A percentile compares a stretch with the other conserved stretches of the same genome.
phyloP scores from a whole-genome alignment of 1,284 basidiomycete genomes.

The Ganoderma leucocontextum region DNA sequence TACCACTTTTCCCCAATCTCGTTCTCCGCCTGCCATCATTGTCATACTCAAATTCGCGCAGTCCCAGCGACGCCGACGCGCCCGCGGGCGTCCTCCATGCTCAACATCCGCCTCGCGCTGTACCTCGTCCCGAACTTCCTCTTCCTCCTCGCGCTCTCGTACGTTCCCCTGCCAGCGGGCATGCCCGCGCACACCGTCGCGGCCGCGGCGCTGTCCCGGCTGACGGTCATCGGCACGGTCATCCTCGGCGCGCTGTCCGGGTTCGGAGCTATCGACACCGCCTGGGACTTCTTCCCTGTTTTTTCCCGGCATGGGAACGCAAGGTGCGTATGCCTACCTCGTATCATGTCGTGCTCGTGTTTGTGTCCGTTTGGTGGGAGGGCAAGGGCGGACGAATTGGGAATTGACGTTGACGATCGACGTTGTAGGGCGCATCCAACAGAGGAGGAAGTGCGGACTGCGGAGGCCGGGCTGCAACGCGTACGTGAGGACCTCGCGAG shows the following conservation, averaged over 20 bases:
- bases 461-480: conserved; percentile 60
- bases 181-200: conserved; percentile 52
- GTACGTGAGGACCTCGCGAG: conserved; percentile 58
- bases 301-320: conserved; percentile 32
- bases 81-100: conserved; percentile 39
- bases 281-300: conserved; percentile 58
- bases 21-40: too few species aligned
- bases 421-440: conserved; percentile 46
- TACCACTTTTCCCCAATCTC: neutral
- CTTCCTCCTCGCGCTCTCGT: conserved; percentile 67
- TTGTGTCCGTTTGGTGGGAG: neutral
- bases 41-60: conserved; percentile 23
- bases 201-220: conserved; percentile 60
- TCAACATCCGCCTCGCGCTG: conserved; percentile 45
- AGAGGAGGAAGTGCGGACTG: conserved; percentile 55
- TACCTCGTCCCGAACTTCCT: conserved; percentile 59
- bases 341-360: too few species aligned
- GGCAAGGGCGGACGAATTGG: neutral
- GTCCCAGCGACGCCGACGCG: conserved; percentile 38
- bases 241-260: conserved; percentile 78
- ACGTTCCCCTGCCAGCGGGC: conserved; percentile 68
- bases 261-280: conserved; percentile 74
- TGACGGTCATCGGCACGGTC: conserved; percentile 79
- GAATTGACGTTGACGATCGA: neutral
- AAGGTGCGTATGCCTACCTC: conserved; percentile 27